Conservation (phyloP, 805 yeast species). For the Candida nonsorbophila region DNA sequence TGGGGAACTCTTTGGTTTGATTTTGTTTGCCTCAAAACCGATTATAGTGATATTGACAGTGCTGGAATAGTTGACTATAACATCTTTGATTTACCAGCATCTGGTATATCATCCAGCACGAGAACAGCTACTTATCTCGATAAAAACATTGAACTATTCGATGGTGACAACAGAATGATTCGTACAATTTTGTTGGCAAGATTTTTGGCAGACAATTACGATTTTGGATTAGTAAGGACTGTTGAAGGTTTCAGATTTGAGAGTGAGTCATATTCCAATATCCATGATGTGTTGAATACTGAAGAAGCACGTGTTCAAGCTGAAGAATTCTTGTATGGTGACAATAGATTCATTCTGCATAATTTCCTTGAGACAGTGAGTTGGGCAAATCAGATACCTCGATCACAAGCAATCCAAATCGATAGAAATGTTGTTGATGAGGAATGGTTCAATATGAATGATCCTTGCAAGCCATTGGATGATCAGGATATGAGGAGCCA, state of each 20-base stretch:
- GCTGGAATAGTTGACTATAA: slow-evolving; percentile 53
- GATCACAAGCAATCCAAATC: slow-evolving; percentile 2
- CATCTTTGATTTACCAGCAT: slow-evolving; percentile 60
- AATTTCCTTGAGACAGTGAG: slow-evolving; percentile 33
- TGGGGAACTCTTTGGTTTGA: slow-evolving; percentile 87
- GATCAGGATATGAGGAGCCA: slow-evolving; percentile 10
- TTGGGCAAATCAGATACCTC: slow-evolving; percentile 14
- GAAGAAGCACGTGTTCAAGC: slow-evolving; percentile 4
- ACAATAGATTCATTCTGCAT: slow-evolving; percentile 37
- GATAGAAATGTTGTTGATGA: slow-evolving; percentile 17
- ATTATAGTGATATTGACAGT: slow-evolving; percentile 41
- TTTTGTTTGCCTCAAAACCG: slow-evolving; percentile 47
- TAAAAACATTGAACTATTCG: slow-evolving; percentile 18
- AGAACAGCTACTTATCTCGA: slow-evolving; percentile 9
- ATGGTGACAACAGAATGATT: slow-evolving; percentile 47
- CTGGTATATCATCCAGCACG: slow-evolving; percentile 39
- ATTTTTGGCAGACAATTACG: slow-evolving; percentile 46
- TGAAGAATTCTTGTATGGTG: slow-evolving; percentile 31
- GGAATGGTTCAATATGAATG: slow-evolving; percentile 17
- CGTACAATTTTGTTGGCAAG: slow-evolving; percentile 48
- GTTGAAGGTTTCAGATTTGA: slow-evolving; percentile 41
- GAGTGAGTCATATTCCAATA: slow-evolving; percentile 18
- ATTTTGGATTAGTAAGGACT: slow-evolving; percentile 51
- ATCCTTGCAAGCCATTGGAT: slow-evolving; percentile 3
- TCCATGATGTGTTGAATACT: slow-evolving; percentile 11